phyloP scores from a whole-genome alignment of 2,329 filamentous ascomycete species.

The Magnaporthiopsis poae region DNA sequence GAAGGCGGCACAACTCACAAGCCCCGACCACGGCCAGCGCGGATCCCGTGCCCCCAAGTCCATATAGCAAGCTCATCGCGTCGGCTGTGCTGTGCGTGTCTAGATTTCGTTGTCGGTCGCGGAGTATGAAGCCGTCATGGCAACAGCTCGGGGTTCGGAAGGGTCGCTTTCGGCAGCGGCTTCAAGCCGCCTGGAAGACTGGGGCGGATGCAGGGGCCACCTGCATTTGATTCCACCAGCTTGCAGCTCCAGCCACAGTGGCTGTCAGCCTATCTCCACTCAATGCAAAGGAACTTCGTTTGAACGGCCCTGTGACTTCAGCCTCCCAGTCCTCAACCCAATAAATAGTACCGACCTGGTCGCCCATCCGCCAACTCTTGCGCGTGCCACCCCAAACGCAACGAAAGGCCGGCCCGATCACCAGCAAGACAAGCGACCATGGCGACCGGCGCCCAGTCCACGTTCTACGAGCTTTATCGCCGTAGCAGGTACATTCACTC shows the following conservation, averaged over 20 bases:
- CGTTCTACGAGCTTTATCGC: conserved; percentile 90
- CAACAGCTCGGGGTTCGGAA: conserved; percentile 5
- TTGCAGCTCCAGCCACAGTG: neutral
- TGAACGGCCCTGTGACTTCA: neutral
- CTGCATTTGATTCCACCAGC: neutral
- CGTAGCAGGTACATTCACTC: conserved; percentile 71
- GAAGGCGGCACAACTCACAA: conserved; percentile 48
- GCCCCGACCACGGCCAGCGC: conserved; percentile 64
- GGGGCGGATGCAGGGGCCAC: neutral
- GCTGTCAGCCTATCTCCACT: neutral
- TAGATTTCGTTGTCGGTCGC: neutral
- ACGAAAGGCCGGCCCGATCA: conserved; percentile 1
- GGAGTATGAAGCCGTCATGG: conserved; percentile 7
- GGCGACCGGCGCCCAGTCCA: conserved; percentile 28
- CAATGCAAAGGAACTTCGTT: neutral
- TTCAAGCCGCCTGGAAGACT: neutral
- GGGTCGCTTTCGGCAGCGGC: conserved; percentile 2
- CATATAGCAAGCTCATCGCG: conserved; percentile 65
- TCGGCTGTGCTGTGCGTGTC: conserved; percentile 3
- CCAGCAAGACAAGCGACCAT: conserved; percentile 13
- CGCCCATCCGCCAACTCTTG: neutral
- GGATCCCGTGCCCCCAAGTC: conserved; percentile 56
- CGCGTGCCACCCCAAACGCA: neutral
- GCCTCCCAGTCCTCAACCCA: neutral
- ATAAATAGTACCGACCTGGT: conserved; percentile 3